Evolutionary conservation across 257 asterid genomes (phyloP), one percentile per base, ranked within the genome.

Genomic region (Nicotiana obtusifolia): DNA sequence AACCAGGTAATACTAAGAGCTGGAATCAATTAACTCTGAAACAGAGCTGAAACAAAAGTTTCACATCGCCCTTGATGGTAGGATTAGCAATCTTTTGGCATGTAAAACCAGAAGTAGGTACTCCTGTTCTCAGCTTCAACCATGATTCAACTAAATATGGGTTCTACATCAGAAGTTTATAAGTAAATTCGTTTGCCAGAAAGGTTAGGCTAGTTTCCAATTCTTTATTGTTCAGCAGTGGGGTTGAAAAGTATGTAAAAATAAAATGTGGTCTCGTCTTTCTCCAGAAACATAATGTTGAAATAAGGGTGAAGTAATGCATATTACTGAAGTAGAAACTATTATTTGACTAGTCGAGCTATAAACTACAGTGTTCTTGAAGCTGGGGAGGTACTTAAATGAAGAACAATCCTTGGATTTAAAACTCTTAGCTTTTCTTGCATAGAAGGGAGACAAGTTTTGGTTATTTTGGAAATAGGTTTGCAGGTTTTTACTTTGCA

Each of bases 1-100:
- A 86, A 78, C 81, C 94, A 91, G 93, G 99, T 91, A 79, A 80
- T 14, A 16, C 28, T 35, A 26, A 14, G 79, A 73, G 61, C 79
- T 47, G 79, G 41, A 14, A 47, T 47, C 79, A 7, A 24, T 49
- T 47, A 24, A 73, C 60, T 73, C 8, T 73, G 60, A 24, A 49
- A 24, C 4, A 7, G 79, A 73, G 79, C 62, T 73, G 62, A 73
- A 73, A 47, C 61, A 15, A 49, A 73, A 49, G 59, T 26, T 28
- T n/a, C 22, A 47, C 60, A 13, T 71, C 8, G 2, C 44, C 24
- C 79, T 73, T 24, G 61, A 73, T 73, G 79, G 54, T 73, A 49
- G 16, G 61, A 24, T 73, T 73, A 28, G 24, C 16, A 4, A 24
- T 71, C 59, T 71, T 71, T 71, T 71, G 59, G 78, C 31, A 20